These are phyloP conservation scores for Erysimum cheiranthoides DNA, from an alignment of 345 rosid species.

Conservation along the genomic window DNA sequence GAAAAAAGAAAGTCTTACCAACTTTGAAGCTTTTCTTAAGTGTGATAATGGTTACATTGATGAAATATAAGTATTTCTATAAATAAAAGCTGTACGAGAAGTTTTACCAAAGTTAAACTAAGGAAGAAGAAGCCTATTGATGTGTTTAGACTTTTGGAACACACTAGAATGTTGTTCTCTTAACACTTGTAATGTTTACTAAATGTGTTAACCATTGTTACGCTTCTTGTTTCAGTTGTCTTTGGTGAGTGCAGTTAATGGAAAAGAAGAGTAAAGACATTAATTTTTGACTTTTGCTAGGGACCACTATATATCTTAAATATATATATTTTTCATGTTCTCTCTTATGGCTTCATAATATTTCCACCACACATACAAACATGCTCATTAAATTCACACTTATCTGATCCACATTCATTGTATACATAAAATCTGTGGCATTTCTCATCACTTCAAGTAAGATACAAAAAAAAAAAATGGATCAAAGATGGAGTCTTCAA, in stretches of 20 bases:
- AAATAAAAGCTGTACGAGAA: background rate
- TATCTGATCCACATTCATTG: background rate
- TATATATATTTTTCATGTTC: background rate
- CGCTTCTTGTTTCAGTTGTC: too few species aligned
- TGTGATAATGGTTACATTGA: background rate
- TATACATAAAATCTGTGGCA: background rate
- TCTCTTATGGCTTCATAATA: background rate
- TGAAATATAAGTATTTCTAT: background rate
- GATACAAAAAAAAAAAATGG: background rate
- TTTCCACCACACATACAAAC: conserved; percentile 25
- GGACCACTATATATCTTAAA: background rate
- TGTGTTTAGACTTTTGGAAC: too few species aligned
- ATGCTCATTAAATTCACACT: background rate
- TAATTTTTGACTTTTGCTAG: background rate
- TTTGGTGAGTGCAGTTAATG: too few species aligned
- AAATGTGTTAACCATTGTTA: too few species aligned
- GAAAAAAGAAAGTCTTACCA: background rate
- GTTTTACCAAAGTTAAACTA: too few species aligned
- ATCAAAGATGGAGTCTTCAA: conserved; percentile 35
- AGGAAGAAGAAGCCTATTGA: too few species aligned
- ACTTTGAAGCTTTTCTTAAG: background rate
- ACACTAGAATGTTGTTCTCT: too few species aligned
- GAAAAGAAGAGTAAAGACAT: too few species aligned
- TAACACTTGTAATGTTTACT: too few species aligned
- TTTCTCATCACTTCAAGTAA: background rate